Evolutionary conservation across 176 grass and related monocot species (phyloP), one percentile per base, ranked within the genome.

Genomic region (Pontederia paniculata): DNA sequence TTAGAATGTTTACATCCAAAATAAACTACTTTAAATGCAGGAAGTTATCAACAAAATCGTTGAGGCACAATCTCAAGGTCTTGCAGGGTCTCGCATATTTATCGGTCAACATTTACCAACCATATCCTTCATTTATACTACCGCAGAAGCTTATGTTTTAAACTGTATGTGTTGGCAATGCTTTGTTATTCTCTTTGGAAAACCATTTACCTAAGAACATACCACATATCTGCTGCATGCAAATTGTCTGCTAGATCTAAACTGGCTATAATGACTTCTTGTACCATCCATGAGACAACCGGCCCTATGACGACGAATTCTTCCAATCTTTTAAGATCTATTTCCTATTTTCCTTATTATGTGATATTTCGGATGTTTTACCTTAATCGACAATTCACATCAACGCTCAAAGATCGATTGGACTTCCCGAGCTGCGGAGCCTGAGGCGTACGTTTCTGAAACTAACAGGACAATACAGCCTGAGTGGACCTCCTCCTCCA

Each of bases 381-480:
- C 74, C 76, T 89, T 95, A 78, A 95, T 82, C 70, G 18, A 25
- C 52, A 78, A 49, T 53, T 41, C 54, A 89, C 90, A 86, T 95
- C 44, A 78, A 83, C 66, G 78, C 89, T 73, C 67, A 63, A 59
- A 83, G 90, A 86, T 58, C 54, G 9, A 68, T 95, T 63, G 85
- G 85, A 56, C 62, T 95, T 58, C 85, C 90, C 42, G 90, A 95
- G 74, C 76, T 95, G 49, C 74, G 85, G 55, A 83, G 90, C 76
- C 67, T 89, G 28, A 74, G 90, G 12, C 69, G 90, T 28, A 95
- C 90, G 18, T 95, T 95, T 59, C 86, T 89, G 60, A 95, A 86
- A 55, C 51, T 95, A 54, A 71, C 85, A 48, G 85, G 85, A 53
- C 90, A 95, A 56, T 78, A 74, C 81, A 83, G 85, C 57, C 68